Evolutionary conservation across 1,284 basidiomycete genomes (phyloP).

Genomic region (Anthracocystis setariae): DNA sequence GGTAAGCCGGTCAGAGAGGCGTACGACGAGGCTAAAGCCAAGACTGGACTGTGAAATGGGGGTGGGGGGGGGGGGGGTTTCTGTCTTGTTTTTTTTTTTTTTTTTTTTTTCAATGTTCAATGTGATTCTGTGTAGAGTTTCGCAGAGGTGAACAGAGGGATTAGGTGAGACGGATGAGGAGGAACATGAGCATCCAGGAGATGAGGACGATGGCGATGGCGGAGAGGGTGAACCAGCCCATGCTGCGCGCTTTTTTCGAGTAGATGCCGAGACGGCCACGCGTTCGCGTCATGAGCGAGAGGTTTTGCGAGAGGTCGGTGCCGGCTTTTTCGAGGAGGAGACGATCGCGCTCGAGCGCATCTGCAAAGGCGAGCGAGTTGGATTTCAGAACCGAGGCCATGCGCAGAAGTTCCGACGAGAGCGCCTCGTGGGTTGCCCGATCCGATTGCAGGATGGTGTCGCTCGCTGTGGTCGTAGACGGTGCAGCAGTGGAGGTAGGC

Average conservation of each 20-base stretch:
- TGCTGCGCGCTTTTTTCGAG: conserved; percentile 58
- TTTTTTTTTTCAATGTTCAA: too few relatives aligned
- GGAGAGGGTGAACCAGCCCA: conserved; percentile 66
- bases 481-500: conserved; percentile 1
- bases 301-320: conserved; percentile 51
- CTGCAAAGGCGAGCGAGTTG: conserved; percentile 62
- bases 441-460: conserved; percentile 54
- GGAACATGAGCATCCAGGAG: conserved; percentile 65
- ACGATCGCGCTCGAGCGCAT: conserved; percentile 65
- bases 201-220: conserved; percentile 57
- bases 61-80: too few relatives aligned
- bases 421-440: conserved; percentile 58
- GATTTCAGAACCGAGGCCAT: conserved; percentile 63
- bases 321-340: conserved; percentile 60
- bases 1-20: conserved; percentile 27
- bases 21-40: conserved; percentile 22
- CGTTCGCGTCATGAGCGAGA: conserved; percentile 66
- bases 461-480: conserved; percentile 5
- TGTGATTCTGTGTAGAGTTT: too few relatives aligned
- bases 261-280: conserved; percentile 63
- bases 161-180: conserved; percentile 64
- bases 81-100: too few relatives aligned
- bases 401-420: conserved; percentile 64
- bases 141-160: not conserved
- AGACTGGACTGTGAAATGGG: not conserved